Percentiles rank a stretch among this genome's conserved stretches.
phyloP scores from a whole-genome alignment of 2,329 filamentous ascomycete species.

The Ilyonectria mors-panacis region DNA sequence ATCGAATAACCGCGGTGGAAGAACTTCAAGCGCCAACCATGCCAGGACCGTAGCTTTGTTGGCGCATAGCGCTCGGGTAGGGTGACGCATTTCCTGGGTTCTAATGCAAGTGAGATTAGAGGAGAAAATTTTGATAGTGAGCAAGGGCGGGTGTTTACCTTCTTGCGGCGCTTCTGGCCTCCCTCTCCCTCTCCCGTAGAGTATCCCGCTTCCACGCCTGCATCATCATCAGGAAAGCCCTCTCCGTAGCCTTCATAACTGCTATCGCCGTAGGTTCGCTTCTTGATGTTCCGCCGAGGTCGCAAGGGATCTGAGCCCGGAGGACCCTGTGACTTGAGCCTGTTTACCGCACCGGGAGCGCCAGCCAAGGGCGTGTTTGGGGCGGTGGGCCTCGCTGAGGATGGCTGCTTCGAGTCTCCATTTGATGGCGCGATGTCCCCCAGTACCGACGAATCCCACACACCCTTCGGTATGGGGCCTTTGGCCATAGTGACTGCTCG shows the following conservation, averaged over 20 bases:
- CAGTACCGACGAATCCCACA: constrained; percentile 72
- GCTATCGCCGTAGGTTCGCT: constrained; percentile 81
- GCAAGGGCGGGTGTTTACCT: constrained; percentile 60
- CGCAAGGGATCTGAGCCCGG: constrained; percentile 65
- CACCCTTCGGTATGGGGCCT: constrained; percentile 67
- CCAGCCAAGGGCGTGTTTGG: constrained; percentile 66
- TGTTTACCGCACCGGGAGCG: constrained; percentile 51
- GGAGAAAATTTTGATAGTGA: constrained; percentile 43
- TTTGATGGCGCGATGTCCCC: constrained; percentile 67
- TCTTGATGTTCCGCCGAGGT: constrained; percentile 78
- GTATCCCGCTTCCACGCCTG: constrained; percentile 71
- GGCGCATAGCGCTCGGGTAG: constrained; percentile 61
- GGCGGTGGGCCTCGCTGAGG: constrained; percentile 64
- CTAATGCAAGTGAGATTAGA: constrained; percentile 60
- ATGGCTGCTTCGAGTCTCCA: constrained; percentile 57
- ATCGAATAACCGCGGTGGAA: constrained; percentile 1
- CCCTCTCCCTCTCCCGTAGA: constrained; percentile 82
- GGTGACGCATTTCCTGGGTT: constrained; percentile 61
- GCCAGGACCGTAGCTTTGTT: constrained; percentile 70
- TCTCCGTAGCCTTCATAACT: constrained; percentile 84
- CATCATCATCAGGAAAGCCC: constrained; percentile 78
- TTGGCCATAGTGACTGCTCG: constrained; percentile 71
- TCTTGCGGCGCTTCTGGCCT: constrained; percentile 75
- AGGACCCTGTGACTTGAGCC: constrained; percentile 57
- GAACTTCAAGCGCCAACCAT: constrained; percentile 68